Conservation (phyloP, 306 rosid species). For the Trichosanthes cucumerina region DNA sequence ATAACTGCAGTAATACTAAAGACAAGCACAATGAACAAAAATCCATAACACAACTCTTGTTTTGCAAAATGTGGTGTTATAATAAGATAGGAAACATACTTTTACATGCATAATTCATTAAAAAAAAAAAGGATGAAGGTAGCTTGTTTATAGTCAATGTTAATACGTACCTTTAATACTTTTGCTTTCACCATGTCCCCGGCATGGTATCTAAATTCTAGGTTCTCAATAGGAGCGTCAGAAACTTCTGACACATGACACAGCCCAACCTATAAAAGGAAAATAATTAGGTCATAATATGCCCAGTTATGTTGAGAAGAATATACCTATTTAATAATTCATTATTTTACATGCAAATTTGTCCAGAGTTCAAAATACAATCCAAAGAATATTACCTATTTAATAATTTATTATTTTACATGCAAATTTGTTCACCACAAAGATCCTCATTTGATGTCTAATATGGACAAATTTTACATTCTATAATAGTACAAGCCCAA, state of each 20-base stretch:
- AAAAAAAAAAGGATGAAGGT: neutral
- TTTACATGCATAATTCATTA: neutral
- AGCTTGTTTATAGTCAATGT: neutral
- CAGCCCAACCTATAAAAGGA: conserved; percentile 57
- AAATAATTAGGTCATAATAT: neutral
- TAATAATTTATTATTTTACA: neutral
- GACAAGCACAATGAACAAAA: neutral
- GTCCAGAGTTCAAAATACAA: neutral
- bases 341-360: neutral
- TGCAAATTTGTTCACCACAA: neutral
- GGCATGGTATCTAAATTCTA: conserved; percentile 50
- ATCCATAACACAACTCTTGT: neutral
- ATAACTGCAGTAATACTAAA: neutral
- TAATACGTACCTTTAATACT: conserved; percentile 57
- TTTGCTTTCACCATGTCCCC: conserved; percentile 70
- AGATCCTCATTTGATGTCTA: neutral
- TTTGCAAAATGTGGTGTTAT: neutral
- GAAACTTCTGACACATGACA: conserved; percentile 87
- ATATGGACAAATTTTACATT: neutral
- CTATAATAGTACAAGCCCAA: neutral
- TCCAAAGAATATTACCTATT: neutral
- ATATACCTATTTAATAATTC: neutral
- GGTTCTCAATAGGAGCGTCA: conserved; percentile 41
- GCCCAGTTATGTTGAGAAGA: neutral
- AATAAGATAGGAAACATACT: neutral